Conservation (phyloP, 805 yeast genomes). For the Candida loeiensis region DNA sequence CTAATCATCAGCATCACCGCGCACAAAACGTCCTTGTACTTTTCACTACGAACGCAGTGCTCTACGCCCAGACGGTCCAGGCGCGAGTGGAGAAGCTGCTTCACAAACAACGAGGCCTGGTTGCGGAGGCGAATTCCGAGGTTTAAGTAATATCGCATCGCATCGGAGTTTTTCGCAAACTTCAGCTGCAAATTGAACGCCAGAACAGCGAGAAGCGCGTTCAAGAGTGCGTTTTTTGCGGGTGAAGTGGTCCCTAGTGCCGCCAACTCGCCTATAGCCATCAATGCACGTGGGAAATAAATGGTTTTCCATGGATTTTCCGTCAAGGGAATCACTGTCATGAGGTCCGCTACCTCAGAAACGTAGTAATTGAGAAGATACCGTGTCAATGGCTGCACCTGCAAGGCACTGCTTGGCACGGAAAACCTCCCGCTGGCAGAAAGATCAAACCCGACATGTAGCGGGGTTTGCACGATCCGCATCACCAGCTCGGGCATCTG, state of each 20-base stretch:
- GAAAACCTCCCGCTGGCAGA: conserved; percentile 20
- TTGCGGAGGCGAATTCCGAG: conserved; percentile 70
- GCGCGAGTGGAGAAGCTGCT: conserved; percentile 44
- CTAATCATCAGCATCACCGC: conserved; percentile 85
- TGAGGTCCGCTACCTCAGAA: conserved; percentile 71
- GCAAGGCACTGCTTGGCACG: conserved; percentile 59
- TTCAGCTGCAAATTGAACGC: conserved; percentile 78
- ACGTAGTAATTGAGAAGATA: conserved; percentile 69
- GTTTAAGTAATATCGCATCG: conserved; percentile 66
- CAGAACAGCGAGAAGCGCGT: conserved; percentile 75
- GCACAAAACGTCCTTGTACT: conserved; percentile 78
- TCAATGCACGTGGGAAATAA: conserved; percentile 78
- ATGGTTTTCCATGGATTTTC: conserved; percentile 86
- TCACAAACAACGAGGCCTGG: conserved; percentile 69
- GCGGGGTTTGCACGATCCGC: conserved; percentile 42
- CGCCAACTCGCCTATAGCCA: conserved; percentile 77
- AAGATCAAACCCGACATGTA: conserved; percentile 40
- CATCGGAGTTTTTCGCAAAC: conserved; percentile 59
- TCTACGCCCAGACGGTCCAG: conserved; percentile 37
- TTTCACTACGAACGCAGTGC: conserved; percentile 49
- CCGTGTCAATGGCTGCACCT: conserved; percentile 66
- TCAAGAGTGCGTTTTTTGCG: conserved; percentile 72
- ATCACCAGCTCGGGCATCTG: conserved; percentile 54
- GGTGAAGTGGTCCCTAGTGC: conserved; percentile 70
- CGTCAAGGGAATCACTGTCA: conserved; percentile 67